These are phyloP conservation scores for Botrytis byssoidea DNA, from an alignment of 2,329 filamentous ascomycete genomes.

Conservation along the genomic window DNA sequence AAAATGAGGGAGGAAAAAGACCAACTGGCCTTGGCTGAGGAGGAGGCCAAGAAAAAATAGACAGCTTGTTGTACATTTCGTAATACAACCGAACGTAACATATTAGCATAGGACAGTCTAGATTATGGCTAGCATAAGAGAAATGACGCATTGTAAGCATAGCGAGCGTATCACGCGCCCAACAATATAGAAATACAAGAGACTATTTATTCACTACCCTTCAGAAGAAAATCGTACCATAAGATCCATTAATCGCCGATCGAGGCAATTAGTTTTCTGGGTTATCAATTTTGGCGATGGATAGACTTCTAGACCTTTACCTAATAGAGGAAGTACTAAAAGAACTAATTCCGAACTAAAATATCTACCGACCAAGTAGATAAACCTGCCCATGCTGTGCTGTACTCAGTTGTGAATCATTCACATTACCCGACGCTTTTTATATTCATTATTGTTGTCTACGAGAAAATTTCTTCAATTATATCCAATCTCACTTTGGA, in stretches of 20 bases:
- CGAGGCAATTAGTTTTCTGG: not conserved
- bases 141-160: slow-evolving; percentile 16
- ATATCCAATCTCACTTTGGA: slow-evolving; percentile 11
- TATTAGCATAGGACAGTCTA: slow-evolving; percentile 1
- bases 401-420: slow-evolving; percentile 8
- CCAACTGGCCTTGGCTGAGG: slow-evolving; percentile 26
- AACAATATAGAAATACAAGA: slow-evolving; percentile 6
- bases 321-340: slow-evolving; percentile 14
- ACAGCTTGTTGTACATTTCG: not conserved
- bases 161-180: slow-evolving; percentile 5
- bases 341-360: slow-evolving; percentile 17
- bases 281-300: not conserved
- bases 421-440: slow-evolving; percentile 12
- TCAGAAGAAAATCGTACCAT: not conserved
- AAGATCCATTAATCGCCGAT: not conserved
- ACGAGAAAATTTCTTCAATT: slow-evolving; percentile 7
- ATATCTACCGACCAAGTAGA: slow-evolving; percentile 15
- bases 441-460: slow-evolving; percentile 10
- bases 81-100: slow-evolving; percentile 1
- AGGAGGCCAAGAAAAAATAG: slow-evolving; percentile 28
- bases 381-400: not conserved
- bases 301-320: not conserved
- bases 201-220: slow-evolving; percentile 6
- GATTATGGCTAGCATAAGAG: not conserved
- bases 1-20: slow-evolving; percentile 32